Conservation (phyloP, 2,329 filamentous ascomycete genomes). For the Aspergillus phoenicis region DNA sequence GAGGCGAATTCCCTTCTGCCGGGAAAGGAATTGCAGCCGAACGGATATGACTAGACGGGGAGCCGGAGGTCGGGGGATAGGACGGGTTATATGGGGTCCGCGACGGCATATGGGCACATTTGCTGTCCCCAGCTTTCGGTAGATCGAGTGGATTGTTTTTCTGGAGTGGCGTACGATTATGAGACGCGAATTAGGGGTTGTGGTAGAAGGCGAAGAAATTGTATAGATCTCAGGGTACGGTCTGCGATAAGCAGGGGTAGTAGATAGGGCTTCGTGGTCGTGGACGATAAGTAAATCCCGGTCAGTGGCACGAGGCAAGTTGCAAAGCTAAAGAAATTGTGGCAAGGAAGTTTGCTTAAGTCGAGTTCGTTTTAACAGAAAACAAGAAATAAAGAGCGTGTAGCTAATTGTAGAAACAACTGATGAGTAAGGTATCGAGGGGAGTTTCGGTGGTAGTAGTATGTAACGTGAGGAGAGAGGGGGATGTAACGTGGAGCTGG, state of each 20-base stretch:
- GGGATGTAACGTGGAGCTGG: conserved; percentile 6
- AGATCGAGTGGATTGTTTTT: not conserved
- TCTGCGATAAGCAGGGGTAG: not conserved
- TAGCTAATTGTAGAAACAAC: not conserved
- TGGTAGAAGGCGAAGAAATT: not conserved
- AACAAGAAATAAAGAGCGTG: not conserved
- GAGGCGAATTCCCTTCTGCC: conserved; percentile 25
- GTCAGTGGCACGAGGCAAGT: not conserved
- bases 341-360: too few species aligned
- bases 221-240: not conserved
- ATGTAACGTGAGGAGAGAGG: conserved; percentile 10
- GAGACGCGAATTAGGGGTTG: not conserved
- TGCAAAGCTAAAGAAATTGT: too few species aligned
- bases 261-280: not conserved
- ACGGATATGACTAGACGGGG: conserved; percentile 24
- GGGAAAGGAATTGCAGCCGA: conserved; percentile 17
- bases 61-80: conserved; percentile 29
- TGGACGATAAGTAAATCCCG: not conserved
- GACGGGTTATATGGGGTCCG: conserved; percentile 36
- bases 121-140: not conserved
- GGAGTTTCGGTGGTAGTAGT: not conserved
- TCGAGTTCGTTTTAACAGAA: too few species aligned
- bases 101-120: conserved; percentile 44
- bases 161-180: not conserved
- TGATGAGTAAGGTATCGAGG: not conserved